Evolutionary conservation across 805 yeast genomes (phyloP).

Genomic region (Kazachstania psychrophila): DNA sequence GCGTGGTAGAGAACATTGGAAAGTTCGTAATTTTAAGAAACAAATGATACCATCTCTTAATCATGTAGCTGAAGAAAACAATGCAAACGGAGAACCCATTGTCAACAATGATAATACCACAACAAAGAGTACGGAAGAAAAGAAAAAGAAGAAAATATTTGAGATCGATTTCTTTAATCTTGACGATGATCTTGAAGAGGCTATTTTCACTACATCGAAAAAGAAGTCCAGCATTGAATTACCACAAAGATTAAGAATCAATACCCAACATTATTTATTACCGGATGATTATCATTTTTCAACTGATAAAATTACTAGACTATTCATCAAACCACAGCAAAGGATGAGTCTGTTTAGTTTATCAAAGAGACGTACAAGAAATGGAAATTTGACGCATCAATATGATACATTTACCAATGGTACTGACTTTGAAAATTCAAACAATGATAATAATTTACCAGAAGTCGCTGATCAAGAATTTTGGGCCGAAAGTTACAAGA

Average conservation of each 20-base stretch:
- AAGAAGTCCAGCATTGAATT: slow-evolving; percentile 29
- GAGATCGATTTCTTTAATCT: slow-evolving; percentile 38
- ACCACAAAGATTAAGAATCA: slow-evolving; percentile 35
- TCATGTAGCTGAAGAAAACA: not conserved
- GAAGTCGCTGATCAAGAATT: slow-evolving; percentile 53
- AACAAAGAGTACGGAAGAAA: slow-evolving; percentile 7
- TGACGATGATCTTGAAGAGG: slow-evolving; percentile 32
- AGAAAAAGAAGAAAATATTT: slow-evolving; percentile 31
- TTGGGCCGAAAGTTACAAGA: slow-evolving; percentile 60
- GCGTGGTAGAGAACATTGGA: slow-evolving; percentile 95
- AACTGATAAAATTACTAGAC: slow-evolving; percentile 53
- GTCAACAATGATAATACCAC: too few species aligned
- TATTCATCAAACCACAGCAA: slow-evolving; percentile 59
- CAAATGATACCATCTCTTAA: slow-evolving; percentile 1
- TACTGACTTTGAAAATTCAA: not conserved
- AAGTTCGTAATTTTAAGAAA: slow-evolving; percentile 52
- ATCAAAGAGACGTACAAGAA: slow-evolving; percentile 5
- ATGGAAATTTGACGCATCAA: slow-evolving; percentile 1
- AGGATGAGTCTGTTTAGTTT: slow-evolving; percentile 31
- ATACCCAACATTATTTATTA: slow-evolving; percentile 40
- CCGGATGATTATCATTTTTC: slow-evolving; percentile 72
- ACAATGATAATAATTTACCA: slow-evolving; percentile 13
- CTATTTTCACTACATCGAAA: slow-evolving; percentile 34
- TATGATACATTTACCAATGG: not conserved
- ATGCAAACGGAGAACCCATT: slow-evolving; percentile 5